Percentiles rank a stretch among this genome's conserved stretches.
phyloP scores from a whole-genome alignment of 192 early-diverging fungal species.

The Chytriomyces sp. region DNA sequence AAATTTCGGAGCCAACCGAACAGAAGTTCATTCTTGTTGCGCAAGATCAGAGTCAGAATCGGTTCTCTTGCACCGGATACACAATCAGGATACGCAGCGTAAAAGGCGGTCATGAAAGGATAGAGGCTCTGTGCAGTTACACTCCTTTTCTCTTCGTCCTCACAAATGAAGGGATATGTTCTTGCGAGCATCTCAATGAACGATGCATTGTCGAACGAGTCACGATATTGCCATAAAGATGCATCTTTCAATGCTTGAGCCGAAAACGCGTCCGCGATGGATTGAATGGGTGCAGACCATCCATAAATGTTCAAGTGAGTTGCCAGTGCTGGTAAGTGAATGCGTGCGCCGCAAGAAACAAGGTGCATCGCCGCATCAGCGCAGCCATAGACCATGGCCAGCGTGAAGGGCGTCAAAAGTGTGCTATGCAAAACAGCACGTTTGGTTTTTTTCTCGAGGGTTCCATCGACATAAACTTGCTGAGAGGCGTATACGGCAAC shows the following conservation, averaged over 20 bases:
- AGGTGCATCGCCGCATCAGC: background rate
- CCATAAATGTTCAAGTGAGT: background rate
- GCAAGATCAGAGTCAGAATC: background rate
- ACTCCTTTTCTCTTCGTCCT: too few species aligned
- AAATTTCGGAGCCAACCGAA: background rate
- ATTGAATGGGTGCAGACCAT: background rate
- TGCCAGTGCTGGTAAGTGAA: background rate
- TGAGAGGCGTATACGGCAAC: background rate
- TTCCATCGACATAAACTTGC: background rate
- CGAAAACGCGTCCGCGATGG: background rate
- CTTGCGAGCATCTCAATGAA: too few species aligned
- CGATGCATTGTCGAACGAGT: too few species aligned
- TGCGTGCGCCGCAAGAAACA: background rate
- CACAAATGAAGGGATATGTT: too few species aligned
- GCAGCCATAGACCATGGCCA: background rate
- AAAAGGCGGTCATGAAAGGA: too few species aligned
- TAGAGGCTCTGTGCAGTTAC: too few species aligned
- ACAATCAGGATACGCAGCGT: too few species aligned
- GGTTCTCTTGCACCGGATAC: too few species aligned
- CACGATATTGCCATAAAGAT: too few species aligned
- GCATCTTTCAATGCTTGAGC: too few species aligned
- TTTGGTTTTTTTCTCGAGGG: background rate
- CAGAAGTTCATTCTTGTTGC: background rate
- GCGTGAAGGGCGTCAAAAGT: background rate
- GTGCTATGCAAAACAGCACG: background rate